Base-by-base conservation (phyloP, 129 eudicot species). In the Saussurea involucrata region DNA sequence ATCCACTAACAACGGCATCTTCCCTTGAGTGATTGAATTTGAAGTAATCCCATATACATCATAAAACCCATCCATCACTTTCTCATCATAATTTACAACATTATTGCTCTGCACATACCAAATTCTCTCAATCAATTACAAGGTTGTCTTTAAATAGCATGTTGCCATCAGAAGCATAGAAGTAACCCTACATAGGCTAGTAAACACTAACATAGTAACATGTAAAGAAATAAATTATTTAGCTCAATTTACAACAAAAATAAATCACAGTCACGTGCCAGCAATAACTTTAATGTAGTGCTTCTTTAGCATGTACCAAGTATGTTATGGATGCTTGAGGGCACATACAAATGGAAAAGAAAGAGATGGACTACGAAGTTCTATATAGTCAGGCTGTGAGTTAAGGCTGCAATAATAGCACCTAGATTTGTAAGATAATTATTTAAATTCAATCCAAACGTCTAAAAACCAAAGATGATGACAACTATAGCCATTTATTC, bases 41-140 rank as follows among this genome's bases (percentile, higher is more conserved):
- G 98, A 85, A 79, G 86, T 42, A 11, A 77, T 76, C 37, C 92
- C 98, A 80, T 86, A 86, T 20, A 90, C 96, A 78, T 93, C 98
- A 67, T 93, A 93, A 81, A 93, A 93, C 7, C 98, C 98, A 76
- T 93, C 92, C 77, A 86, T 72, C 71, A 90, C 90, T 76, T 93
- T 90, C 80, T 93, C 96, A 73, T 86, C 94, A 64, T 93, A 93
- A 63, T 90, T 89, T 71, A 93, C 74, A 29, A 86, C 93, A 87
- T 93, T 87, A 71, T 84, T 86, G 65, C 88, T 93, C 98, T 93
- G 98, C 92, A 87, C 32, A 64, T 7, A 73, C 17, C 67, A 86
- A 78, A 78, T 58, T 61, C 70, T 24, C 75, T 58, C 53, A 69
- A 32, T 77, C 75, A 77, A 63, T 60, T 70, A 69, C 46, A 78